Conservation (phyloP, 1,284 basidiomycete genomes). For the Cryptococcus depauperatus region DNA sequence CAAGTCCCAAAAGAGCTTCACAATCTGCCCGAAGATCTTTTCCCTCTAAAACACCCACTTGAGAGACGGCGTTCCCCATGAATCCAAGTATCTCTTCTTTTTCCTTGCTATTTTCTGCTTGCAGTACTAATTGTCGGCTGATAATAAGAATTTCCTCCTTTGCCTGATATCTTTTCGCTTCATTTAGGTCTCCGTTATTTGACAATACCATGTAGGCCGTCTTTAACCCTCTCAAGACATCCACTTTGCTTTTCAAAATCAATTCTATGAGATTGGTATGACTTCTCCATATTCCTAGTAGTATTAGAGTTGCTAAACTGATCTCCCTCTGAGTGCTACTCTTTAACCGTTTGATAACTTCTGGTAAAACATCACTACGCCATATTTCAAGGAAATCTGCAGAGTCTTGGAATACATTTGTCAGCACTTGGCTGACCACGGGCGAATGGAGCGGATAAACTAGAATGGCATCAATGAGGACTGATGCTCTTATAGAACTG, state of each 20-base stretch:
- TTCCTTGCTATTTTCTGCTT: slow-evolving; percentile 5
- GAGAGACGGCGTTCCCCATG: slow-evolving; percentile 7
- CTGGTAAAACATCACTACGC: slow-evolving; percentile 17
- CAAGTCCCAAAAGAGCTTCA: slow-evolving; percentile 5
- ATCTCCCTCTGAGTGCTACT: not conserved
- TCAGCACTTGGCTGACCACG: slow-evolving; percentile 14
- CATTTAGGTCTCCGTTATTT: not conserved
- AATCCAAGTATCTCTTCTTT: slow-evolving; percentile 16
- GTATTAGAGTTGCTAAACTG: slow-evolving; percentile 3
- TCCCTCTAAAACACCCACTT: slow-evolving; percentile 1
- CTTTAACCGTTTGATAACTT: slow-evolving; percentile 13
- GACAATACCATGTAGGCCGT: slow-evolving; percentile 17
- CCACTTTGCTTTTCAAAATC: slow-evolving; percentile 18
- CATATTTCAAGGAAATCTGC: slow-evolving; percentile 10
- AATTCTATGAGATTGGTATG: slow-evolving; percentile 26
- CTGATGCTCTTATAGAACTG: slow-evolving; percentile 3
- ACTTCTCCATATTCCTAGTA: slow-evolving; percentile 15
- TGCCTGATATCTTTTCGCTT: not conserved
- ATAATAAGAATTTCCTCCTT: slow-evolving; percentile 25
- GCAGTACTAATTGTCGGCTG: slow-evolving; percentile 15
- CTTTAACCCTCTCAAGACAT: slow-evolving; percentile 20
- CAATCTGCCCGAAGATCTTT: slow-evolving; percentile 10
- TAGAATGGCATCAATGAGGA: slow-evolving; percentile 19
- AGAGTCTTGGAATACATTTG: slow-evolving; percentile 5
- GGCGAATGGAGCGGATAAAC: slow-evolving; percentile 17